Evolutionary conservation across 331 rosid genomes (phyloP), one percentile per base, ranked within the genome.

Genomic region (Telfairia occidentalis): DNA sequence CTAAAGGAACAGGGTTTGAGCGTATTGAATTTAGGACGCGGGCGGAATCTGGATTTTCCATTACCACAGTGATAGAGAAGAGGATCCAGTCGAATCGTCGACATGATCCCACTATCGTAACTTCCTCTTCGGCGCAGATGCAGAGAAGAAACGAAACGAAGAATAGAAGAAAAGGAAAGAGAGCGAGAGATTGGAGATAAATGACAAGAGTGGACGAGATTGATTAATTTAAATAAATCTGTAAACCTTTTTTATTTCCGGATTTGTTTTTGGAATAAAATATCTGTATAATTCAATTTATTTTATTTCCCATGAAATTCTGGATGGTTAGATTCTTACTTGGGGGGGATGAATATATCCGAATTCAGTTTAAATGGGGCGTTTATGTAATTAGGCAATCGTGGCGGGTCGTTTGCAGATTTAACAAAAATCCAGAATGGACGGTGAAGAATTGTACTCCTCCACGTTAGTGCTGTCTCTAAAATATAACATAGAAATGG

Each of bases 71-170:
- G 83, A 60, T 72, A 76, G 54, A 77, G 71, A 48, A 83, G 82
- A 52, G 91, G 84, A 69, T 84, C 85, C 26, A 75, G 16, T 42
- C 84, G 63, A 78, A 90, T 54, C 76, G 85, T 85, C 40, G 89
- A 76, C 96, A 92, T 94, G 86, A 79, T 19, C 46, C 15, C 30
- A 23, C 15, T 30, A 24, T 32, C 30, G 65, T 65, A 64, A 54
- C 53, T 52, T 7, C 66, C 24, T 32, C 34, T n/a, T 16, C 24
- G 16, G 58, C 58, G 42, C 11, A 45, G 58, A 28, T 26, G 15
- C 55, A 70, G n/a, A n/a, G 9, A 12, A 9, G 12, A 59, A 42
- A 1, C 0, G 11, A 69, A 61, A 76, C 11, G 29, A 54, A 76
- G 80, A 60, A 32, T 24, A 58, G 50, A 61, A 5, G 48, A 10